Percentiles rank a stretch among this genome's conserved stretches.
These are phyloP conservation scores for Nicotiana tabacum DNA, from an alignment of 257 asterid genomes.

Conservation along the genomic window DNA sequence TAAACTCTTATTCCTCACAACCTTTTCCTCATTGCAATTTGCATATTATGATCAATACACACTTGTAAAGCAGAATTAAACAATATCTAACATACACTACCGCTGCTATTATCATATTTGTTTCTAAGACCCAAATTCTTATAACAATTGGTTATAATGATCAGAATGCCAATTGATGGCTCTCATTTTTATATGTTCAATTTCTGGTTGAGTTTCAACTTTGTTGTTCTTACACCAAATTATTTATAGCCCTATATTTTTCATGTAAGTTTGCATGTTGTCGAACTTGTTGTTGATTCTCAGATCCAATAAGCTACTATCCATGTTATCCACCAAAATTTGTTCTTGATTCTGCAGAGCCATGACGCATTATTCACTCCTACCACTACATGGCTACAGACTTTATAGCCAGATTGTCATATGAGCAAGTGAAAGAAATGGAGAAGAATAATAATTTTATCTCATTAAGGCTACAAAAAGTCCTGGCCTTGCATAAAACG, in stretches of 20 bases:
- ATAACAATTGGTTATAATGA: no score
- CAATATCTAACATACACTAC: no score
- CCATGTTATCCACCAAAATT: background rate
- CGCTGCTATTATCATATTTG: no score
- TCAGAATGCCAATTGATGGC: no score
- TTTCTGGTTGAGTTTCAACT: background rate
- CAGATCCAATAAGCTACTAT: background rate
- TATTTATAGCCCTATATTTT: conserved; percentile 12
- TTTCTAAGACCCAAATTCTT: no score
- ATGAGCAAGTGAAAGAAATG: conserved; percentile 7
- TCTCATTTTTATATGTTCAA: background rate
- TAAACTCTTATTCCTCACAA: no score
- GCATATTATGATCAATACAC: no score
- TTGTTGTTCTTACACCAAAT: background rate
- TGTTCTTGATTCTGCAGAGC: background rate
- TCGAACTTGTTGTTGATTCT: no score
- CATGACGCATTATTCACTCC: background rate
- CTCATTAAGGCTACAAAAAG: background rate
- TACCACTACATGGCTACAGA: conserved; percentile 12
- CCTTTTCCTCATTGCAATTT: no score
- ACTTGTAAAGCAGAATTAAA: no score
- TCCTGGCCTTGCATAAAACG: conserved; percentile 9
- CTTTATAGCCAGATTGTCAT: conserved; percentile 10
- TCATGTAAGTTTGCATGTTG: conserved; percentile 4
- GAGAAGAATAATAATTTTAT: conserved; percentile 1